These are phyloP conservation scores for Penicillium argentinense DNA, from an alignment of 495 filamentous ascomycete species.

Conservation along the genomic window DNA sequence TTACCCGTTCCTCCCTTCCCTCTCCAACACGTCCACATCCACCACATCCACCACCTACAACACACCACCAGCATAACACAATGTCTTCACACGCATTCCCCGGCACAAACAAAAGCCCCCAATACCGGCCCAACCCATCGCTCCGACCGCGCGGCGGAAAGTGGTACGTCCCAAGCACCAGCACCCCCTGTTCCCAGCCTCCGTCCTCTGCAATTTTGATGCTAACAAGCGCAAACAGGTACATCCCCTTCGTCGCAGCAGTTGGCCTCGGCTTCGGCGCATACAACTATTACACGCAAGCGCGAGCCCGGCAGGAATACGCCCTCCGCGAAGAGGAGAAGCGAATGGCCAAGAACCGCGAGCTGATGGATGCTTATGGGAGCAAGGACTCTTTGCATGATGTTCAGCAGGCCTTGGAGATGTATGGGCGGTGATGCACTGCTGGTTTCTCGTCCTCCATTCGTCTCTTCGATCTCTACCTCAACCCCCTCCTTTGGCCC, in stretches of 20 bases:
- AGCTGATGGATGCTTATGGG: constrained; percentile 58
- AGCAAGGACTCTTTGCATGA: constrained; percentile 55
- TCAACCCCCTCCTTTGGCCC: too few relatives aligned
- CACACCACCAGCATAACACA: not conserved
- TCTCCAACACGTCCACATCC: not conserved
- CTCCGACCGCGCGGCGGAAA: too few relatives aligned
- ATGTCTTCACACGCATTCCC: constrained; percentile 29
- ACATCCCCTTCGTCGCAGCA: constrained; percentile 33
- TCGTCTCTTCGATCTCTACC: too few relatives aligned
- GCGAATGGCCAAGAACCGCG: constrained; percentile 33
- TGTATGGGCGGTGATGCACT: constrained; percentile 33
- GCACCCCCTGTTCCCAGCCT: not conserved
- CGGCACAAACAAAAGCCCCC: constrained; percentile 15
- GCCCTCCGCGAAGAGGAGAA: constrained; percentile 30
- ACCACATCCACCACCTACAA: not conserved
- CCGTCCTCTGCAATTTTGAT: too few relatives aligned
- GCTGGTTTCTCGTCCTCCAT: too few relatives aligned
- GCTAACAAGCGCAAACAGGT: too few relatives aligned
- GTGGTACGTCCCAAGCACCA: too few relatives aligned
- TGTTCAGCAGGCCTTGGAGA: constrained; percentile 57
- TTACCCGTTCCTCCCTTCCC: not conserved
- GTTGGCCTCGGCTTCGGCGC: constrained; percentile 34
- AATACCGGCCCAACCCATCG: constrained; percentile 13
- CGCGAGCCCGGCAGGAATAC: constrained; percentile 12
- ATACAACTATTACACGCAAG: constrained; percentile 29